phyloP scores from a whole-genome alignment of 2,329 filamentous ascomycete species.

The Sclerotinia nivalis region DNA sequence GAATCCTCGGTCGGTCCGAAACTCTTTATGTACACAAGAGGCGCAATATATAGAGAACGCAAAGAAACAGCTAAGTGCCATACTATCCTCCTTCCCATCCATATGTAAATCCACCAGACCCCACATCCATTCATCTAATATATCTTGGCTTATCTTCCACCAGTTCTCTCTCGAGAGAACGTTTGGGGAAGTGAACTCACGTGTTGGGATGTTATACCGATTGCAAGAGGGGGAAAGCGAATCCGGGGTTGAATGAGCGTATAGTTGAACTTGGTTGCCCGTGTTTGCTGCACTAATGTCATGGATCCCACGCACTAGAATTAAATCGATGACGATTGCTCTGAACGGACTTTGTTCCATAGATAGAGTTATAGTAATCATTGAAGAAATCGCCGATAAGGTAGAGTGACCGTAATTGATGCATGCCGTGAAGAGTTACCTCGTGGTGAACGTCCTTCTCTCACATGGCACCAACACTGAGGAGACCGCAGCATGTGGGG shows the following conservation, averaged over 20 bases:
- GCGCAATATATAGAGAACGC: constrained; percentile 12
- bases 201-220: constrained; percentile 15
- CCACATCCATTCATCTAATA: not conserved
- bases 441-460: not conserved
- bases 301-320: not conserved
- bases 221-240: not conserved
- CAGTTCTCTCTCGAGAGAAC: not conserved
- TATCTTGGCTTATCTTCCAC: not conserved
- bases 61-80: constrained; percentile 4
- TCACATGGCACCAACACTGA: constrained; percentile 2
- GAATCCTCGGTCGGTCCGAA: constrained; percentile 16
- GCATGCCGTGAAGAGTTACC: not conserved
- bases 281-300: not conserved
- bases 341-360: not conserved
- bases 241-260: not conserved
- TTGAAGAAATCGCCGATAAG: not conserved
- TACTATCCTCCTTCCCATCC: not conserved
- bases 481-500: not conserved
- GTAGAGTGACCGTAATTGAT: not conserved
- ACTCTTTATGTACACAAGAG: constrained; percentile 2
- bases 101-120: not conserved
- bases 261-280: not conserved
- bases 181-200: not conserved
- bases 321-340: not conserved
- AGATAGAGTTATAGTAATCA: not conserved